A percentile compares a stretch with the other conserved stretches of the same genome.
phyloP scores from a whole-genome alignment of 768 basidiomycete species.

The Sistotremastrum suecicum region DNA sequence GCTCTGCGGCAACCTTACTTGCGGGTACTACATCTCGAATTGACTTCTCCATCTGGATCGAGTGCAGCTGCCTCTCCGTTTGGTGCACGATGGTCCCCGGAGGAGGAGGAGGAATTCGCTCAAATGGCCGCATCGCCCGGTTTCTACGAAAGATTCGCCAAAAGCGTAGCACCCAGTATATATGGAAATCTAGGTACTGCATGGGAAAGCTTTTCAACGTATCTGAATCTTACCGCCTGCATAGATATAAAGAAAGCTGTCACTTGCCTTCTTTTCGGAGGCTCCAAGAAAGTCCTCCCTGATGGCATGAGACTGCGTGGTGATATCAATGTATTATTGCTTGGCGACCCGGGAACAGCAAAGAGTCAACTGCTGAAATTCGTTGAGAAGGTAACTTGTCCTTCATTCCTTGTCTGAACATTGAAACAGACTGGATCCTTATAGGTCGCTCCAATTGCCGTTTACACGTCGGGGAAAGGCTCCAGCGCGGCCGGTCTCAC shows the following conservation, averaged over 20 bases:
- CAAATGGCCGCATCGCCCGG: slow-evolving; percentile 79
- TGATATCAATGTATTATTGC: slow-evolving; percentile 91
- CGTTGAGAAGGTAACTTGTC: slow-evolving; percentile 67
- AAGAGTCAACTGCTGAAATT: slow-evolving; percentile 98
- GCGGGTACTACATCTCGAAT: slow-evolving; percentile 81
- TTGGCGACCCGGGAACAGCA: slow-evolving; percentile 97
- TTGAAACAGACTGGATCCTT: slow-evolving; percentile 1
- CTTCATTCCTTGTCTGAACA: background rate
- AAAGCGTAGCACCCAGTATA: slow-evolving; percentile 93
- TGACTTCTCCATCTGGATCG: slow-evolving; percentile 64
- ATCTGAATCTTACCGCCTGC: slow-evolving; percentile 5
- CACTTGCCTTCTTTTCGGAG: slow-evolving; percentile 89
- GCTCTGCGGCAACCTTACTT: slow-evolving; percentile 92
- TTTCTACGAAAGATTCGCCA: slow-evolving; percentile 88
- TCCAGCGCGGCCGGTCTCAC: slow-evolving; percentile 98
- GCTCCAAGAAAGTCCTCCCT: slow-evolving; percentile 91
- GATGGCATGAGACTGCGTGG: slow-evolving; percentile 96
- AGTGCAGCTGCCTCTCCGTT: slow-evolving; percentile 63
- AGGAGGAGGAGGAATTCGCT: slow-evolving; percentile 95
- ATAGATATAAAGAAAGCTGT: slow-evolving; percentile 98
- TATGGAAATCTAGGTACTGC: slow-evolving; percentile 77
- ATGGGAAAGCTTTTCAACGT: background rate
- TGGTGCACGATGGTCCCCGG: slow-evolving; percentile 78
- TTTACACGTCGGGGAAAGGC: slow-evolving; percentile 97
- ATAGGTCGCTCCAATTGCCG: slow-evolving; percentile 91